Evolutionary conservation across 345 rosid genomes (phyloP).

Genomic region (Eucalyptus albens): DNA sequence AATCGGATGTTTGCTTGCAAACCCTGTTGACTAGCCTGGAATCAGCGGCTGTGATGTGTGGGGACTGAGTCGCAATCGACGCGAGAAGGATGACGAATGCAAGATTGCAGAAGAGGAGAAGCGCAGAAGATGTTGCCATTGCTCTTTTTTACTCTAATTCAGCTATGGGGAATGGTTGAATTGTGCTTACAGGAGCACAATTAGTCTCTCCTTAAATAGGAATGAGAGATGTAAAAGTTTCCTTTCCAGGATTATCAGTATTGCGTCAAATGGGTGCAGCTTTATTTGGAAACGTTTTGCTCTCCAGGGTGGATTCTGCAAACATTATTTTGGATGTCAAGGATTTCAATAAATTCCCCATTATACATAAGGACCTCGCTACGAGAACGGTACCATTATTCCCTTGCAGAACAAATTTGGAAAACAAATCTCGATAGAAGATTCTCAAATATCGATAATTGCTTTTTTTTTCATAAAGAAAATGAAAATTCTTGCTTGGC

Average conservation of each 20-base stretch:
- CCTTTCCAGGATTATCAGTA: background rate
- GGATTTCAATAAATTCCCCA: too few relatives aligned
- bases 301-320: too few relatives aligned
- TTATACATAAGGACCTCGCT: too few relatives aligned
- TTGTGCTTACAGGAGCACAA: too few relatives aligned
- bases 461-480: too few relatives aligned
- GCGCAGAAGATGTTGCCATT: background rate
- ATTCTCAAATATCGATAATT: too few relatives aligned
- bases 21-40: background rate
- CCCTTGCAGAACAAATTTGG: too few relatives aligned
- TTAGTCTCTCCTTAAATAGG: background rate
- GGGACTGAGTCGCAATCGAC: too few relatives aligned
- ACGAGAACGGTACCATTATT: too few relatives aligned
- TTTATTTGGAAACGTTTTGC: background rate
- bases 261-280: background rate
- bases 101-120: background rate
- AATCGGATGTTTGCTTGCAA: slow-evolving; percentile 5
- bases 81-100: background rate
- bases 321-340: too few relatives aligned
- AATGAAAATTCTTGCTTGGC: too few relatives aligned
- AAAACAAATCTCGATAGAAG: too few relatives aligned
- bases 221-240: background rate
- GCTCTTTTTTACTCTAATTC: background rate
- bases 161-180: background rate
- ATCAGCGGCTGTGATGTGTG: background rate